phyloP scores from a whole-genome alignment of 163 green algal genomes.

The Chlorella variabilis region DNA sequence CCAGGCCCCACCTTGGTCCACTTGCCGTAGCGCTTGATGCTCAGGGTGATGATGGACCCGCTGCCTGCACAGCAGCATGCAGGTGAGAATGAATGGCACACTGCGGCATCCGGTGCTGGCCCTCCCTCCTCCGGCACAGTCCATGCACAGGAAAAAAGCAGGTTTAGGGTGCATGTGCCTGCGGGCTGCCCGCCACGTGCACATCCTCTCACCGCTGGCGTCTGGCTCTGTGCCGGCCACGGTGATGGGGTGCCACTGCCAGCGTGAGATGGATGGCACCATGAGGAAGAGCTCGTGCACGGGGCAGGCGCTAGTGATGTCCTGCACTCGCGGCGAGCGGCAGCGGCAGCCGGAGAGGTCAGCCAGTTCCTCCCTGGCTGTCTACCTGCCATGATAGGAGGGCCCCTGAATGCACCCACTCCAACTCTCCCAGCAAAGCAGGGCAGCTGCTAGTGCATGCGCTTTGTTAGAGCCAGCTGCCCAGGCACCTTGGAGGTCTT shows the following conservation, averaged over 20 bases:
- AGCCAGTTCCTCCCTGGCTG: too few relatives aligned
- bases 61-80: background rate
- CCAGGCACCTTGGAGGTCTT: slow-evolving; percentile 7
- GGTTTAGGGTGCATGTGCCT: too few relatives aligned
- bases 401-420: too few relatives aligned
- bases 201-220: too few relatives aligned
- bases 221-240: slow-evolving; percentile 17
- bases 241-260: slow-evolving; percentile 57
- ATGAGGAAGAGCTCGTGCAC: slow-evolving; percentile 46
- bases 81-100: background rate
- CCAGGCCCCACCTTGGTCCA: slow-evolving; percentile 25
- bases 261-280: slow-evolving; percentile 39
- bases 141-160: too few relatives aligned
- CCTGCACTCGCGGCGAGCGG: slow-evolving; percentile 1
- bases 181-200: too few relatives aligned
- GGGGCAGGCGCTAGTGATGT: slow-evolving; percentile 24
- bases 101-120: too few relatives aligned
- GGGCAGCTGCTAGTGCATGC: background rate
- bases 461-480: background rate
- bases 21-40: slow-evolving; percentile 50
- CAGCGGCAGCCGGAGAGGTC: too few relatives aligned
- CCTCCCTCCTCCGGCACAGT: too few relatives aligned
- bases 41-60: slow-evolving; percentile 15
- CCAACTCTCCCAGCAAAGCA: too few relatives aligned
- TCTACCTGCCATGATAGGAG: too few relatives aligned